Base-by-base conservation (phyloP, 2,329 filamentous ascomycete species). In the Cytospora piceicola region DNA sequence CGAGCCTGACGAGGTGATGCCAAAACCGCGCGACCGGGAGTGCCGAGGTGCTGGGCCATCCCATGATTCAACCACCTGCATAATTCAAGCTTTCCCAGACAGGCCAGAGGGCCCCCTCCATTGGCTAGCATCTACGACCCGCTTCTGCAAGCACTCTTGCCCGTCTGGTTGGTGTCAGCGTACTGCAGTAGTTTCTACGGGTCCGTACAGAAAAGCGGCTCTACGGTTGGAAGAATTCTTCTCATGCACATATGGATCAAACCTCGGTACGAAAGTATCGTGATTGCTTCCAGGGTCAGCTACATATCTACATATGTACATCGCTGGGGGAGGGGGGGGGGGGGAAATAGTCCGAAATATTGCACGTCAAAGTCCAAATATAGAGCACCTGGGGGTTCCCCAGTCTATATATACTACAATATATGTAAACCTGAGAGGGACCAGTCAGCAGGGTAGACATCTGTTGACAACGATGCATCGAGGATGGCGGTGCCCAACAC, bases 51-150 rank as follows among this genome's bases (percentile, higher is more conserved):
- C n/a, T 46, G 42, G 9, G 42, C 42, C n/a, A 46, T 46, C 42
- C n/a, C 42, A 46, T 46, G 42, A 46, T 46, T n/a, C 42, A 46
- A 46, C n/a, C 42, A 46, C 42, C 42, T 46, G 42, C 42, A 46
- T 46, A 46, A 46, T 8, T 46, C 42, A 20, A n/a, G 42, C 20
- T 46, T 46, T 46, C 42, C 20, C 17, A n/a, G 42, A n/a, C 2
- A 22, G 5, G 7, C 42, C 42, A n/a, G 42, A n/a, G 7, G n/a
- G 5, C 20, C 42, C 42, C 42, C 42, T 46, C 42, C 7, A 36
- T 36, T 36, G 34, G 34, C 34, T 36, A 36, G n/a, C 11, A 36
- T 36, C 9, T 14, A 36, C 34, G 20, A 20, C 42, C 42, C 42
- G n/a, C 42, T 46, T n/a, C 42, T 46, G 42, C 42, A 46, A 46